Evolutionary conservation across 2,329 filamentous ascomycete genomes (phyloP).

Genomic region (Zopfia rhizophila): DNA sequence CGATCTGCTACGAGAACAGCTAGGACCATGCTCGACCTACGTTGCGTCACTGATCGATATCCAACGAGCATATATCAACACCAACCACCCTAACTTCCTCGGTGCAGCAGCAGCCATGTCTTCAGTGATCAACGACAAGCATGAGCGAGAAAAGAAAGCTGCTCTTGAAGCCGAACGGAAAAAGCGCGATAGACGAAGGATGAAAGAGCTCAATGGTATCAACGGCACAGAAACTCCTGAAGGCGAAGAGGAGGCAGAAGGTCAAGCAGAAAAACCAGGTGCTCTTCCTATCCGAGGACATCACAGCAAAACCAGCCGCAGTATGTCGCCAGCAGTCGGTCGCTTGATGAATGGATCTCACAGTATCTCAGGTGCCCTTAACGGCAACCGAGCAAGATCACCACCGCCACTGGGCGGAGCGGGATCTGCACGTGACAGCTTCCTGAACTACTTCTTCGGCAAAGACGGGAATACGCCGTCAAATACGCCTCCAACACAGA

Average conservation of each 20-base stretch:
- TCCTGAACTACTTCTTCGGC: slow-evolving; percentile 98
- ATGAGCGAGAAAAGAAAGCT: slow-evolving; percentile 89
- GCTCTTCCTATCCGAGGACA: slow-evolving; percentile 70
- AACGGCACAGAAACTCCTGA: slow-evolving; percentile 73
- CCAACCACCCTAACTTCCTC: slow-evolving; percentile 98
- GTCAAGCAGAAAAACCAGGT: slow-evolving; percentile 64
- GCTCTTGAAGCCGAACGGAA: slow-evolving; percentile 85
- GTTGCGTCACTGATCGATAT: slow-evolving; percentile 98
- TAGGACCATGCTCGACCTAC: slow-evolving; percentile 89
- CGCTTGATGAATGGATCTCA: slow-evolving; percentile 69
- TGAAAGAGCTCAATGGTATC: slow-evolving; percentile 81
- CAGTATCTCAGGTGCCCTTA: slow-evolving; percentile 71
- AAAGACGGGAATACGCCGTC: slow-evolving; percentile 77
- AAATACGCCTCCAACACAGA: slow-evolving; percentile 54
- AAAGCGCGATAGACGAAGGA: slow-evolving; percentile 81
- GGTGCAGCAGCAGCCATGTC: slow-evolving; percentile 98
- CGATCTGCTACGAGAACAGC: slow-evolving; percentile 88
- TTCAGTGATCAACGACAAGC: slow-evolving; percentile 92
- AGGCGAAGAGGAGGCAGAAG: slow-evolving; percentile 67
- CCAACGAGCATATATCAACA: slow-evolving; percentile 98
- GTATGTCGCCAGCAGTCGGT: slow-evolving; percentile 82
- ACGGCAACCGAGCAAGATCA: slow-evolving; percentile 71
- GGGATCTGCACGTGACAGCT: slow-evolving; percentile 83
- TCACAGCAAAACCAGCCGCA: slow-evolving; percentile 71
- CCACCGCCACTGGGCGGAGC: slow-evolving; percentile 67